Conservation (phyloP, 768 basidiomycete genomes). For the Pleurotus platypus region DNA sequence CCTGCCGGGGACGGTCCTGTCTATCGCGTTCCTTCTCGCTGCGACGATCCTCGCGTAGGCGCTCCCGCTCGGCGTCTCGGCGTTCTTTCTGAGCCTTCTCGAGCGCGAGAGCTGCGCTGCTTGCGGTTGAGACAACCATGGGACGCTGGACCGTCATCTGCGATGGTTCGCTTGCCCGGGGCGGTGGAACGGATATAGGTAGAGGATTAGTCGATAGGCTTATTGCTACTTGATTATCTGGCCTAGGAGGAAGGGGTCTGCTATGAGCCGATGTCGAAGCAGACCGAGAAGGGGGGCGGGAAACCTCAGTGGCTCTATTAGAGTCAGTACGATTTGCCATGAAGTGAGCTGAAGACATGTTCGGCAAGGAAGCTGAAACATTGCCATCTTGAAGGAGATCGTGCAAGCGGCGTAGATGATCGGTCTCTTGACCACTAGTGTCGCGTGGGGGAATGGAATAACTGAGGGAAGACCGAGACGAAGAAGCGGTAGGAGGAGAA, state of each 20-base stretch:
- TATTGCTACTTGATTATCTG: slow-evolving; percentile 9
- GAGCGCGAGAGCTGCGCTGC: slow-evolving; percentile 48
- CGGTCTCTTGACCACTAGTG: slow-evolving; percentile 21
- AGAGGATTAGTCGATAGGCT: slow-evolving; percentile 10
- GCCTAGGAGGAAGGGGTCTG: slow-evolving; percentile 13
- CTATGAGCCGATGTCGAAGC: slow-evolving; percentile 12
- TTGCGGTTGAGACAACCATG: slow-evolving; percentile 42
- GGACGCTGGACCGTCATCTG: slow-evolving; percentile 10
- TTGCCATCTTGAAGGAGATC: slow-evolving; percentile 43
- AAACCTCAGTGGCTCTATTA: slow-evolving; percentile 14
- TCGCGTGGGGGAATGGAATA: slow-evolving; percentile 17
- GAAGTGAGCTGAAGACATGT: slow-evolving; percentile 26
- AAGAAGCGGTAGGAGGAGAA: slow-evolving; percentile 14
- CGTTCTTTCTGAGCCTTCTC: slow-evolving; percentile 38
- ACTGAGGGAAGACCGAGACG: slow-evolving; percentile 15
- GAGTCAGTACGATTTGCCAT: slow-evolving; percentile 13
- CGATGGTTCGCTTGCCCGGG: slow-evolving; percentile 12
- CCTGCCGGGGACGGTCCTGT: neutral
- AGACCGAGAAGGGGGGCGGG: slow-evolving; percentile 14
- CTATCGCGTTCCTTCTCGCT: slow-evolving; percentile 10
- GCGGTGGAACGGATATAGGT: slow-evolving; percentile 11
- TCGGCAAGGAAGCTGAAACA: slow-evolving; percentile 42
- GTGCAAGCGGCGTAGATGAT: slow-evolving; percentile 36
- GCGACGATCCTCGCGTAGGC: slow-evolving; percentile 18
- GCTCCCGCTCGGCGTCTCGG: slow-evolving; percentile 27